Percentiles rank a stretch among this genome's conserved stretches.
Conservation (phyloP, 1,139 yeast species). For the Blastobotrys elegans region DNA sequence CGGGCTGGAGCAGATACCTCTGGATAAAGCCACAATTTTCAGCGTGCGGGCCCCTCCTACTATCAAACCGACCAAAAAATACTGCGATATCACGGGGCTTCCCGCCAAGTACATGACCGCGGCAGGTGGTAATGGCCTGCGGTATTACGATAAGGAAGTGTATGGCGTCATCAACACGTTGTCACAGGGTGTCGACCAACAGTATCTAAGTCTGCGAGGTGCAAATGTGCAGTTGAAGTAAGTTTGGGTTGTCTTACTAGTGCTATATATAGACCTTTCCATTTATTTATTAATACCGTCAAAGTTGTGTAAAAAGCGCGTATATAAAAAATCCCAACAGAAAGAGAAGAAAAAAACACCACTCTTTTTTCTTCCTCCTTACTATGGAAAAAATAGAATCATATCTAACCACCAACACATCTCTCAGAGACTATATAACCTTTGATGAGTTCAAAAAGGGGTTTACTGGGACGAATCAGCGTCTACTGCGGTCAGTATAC, state of each 20-base stretch:
- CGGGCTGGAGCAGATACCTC: constrained; percentile 8
- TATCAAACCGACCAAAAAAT: constrained; percentile 69
- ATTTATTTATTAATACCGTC: neutral
- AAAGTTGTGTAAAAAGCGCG: neutral
- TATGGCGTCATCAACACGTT: constrained; percentile 72
- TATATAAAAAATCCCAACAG: too few relatives aligned
- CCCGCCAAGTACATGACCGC: constrained; percentile 75
- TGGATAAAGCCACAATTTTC: constrained; percentile 34
- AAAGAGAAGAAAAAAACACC: too few relatives aligned
- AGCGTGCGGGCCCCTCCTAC: constrained; percentile 83
- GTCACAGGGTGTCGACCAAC: constrained; percentile 92
- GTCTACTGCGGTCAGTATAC: constrained; percentile 13
- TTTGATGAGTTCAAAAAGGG: constrained; percentile 17
- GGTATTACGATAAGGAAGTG: constrained; percentile 81
- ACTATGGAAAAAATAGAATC: constrained; percentile 15
- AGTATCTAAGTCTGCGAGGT: constrained; percentile 78
- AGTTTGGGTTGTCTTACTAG: too few relatives aligned
- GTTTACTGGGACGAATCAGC: constrained; percentile 13
- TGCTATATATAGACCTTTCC: neutral
- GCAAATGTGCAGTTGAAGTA: constrained; percentile 78
- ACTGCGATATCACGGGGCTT: constrained; percentile 92
- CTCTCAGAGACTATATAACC: constrained; percentile 19
- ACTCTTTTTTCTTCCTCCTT: neutral
- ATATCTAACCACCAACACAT: constrained; percentile 22
- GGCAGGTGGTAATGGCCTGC: constrained; percentile 51